Percentiles rank a stretch among this genome's conserved stretches.
These are phyloP conservation scores for Debaryomyces singareniensis DNA, from an alignment of 1,139 yeast species.

Conservation along the genomic window DNA sequence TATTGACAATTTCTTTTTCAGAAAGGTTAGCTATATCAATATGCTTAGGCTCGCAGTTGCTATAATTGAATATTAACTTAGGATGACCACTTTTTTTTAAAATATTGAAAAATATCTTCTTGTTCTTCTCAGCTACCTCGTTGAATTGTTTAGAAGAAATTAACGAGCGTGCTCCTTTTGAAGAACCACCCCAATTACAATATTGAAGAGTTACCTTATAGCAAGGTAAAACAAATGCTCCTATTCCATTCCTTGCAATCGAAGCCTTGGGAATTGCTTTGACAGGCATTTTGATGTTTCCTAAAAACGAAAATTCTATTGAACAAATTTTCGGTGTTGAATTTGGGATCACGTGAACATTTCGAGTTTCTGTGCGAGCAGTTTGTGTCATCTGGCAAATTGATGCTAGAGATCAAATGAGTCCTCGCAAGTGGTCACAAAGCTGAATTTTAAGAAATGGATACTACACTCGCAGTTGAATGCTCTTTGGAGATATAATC, in stretches of 20 bases:
- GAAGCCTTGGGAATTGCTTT: constrained; percentile 50
- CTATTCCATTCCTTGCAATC: constrained; percentile 71
- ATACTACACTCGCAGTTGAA: no score
- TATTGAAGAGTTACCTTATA: constrained; percentile 65
- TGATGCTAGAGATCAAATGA: not conserved
- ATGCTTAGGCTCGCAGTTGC: constrained; percentile 27
- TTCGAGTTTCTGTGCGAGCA: no score
- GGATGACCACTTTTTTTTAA: constrained; percentile 80
- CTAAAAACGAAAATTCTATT: no score
- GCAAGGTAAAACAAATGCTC: constrained; percentile 73
- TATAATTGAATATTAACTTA: constrained; percentile 61
- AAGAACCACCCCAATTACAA: constrained; percentile 96
- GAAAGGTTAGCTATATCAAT: constrained; percentile 49
- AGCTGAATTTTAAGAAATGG: no score
- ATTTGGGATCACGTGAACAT: no score
- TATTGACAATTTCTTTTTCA: constrained; percentile 53
- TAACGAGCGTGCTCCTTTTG: constrained; percentile 73
- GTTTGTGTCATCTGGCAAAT: not conserved
- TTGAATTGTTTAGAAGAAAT: constrained; percentile 50
- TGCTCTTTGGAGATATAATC: no score
- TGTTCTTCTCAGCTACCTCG: constrained; percentile 51
- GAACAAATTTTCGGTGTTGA: no score
- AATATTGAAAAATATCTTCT: constrained; percentile 68
- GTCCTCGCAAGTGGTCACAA: not conserved
- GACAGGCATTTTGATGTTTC: constrained; percentile 38